These are phyloP conservation scores for Erigeron philadelphicus DNA, from an alignment of 140 eudicot genomes.

Conservation along the genomic window DNA sequence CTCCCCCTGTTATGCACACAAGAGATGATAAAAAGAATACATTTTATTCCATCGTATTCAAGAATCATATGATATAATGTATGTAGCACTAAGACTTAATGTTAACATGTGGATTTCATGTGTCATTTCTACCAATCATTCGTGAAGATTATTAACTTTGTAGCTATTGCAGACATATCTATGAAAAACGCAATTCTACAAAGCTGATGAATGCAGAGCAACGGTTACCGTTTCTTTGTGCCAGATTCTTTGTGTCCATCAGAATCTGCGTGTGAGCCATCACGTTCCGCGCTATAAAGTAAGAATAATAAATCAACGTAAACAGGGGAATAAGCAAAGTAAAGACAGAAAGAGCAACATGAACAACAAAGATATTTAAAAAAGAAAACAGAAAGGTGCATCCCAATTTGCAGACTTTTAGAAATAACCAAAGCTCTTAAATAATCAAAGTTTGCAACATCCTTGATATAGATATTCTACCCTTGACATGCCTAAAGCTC, in stretches of 20 bases:
- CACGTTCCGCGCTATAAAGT: constrained; percentile 48
- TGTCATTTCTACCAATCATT: background rate
- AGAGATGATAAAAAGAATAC: background rate
- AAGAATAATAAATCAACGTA: constrained; percentile 7
- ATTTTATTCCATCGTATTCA: background rate
- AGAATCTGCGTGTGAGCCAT: constrained; percentile 51
- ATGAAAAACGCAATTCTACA: background rate
- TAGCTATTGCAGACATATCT: background rate
- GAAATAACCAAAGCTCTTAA: background rate
- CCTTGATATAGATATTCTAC: no score
- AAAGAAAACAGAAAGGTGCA: no score
- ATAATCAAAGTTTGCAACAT: background rate
- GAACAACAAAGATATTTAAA: background rate
- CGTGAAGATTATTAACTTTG: background rate
- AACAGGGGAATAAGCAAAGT: constrained; percentile 8
- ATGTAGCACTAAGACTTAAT: background rate
- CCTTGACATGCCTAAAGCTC: no score
- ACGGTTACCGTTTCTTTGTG: constrained; percentile 63
- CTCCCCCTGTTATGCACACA: constrained; percentile 51
- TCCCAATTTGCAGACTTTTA: background rate
- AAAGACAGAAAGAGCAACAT: background rate
- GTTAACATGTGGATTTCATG: background rate
- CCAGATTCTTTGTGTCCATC: constrained; percentile 55
- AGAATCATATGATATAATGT: no score
- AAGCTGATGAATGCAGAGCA: constrained; percentile 14